Evolutionary conservation across 805 yeast species (phyloP).

Genomic region (Myxozyma mucilagina): DNA sequence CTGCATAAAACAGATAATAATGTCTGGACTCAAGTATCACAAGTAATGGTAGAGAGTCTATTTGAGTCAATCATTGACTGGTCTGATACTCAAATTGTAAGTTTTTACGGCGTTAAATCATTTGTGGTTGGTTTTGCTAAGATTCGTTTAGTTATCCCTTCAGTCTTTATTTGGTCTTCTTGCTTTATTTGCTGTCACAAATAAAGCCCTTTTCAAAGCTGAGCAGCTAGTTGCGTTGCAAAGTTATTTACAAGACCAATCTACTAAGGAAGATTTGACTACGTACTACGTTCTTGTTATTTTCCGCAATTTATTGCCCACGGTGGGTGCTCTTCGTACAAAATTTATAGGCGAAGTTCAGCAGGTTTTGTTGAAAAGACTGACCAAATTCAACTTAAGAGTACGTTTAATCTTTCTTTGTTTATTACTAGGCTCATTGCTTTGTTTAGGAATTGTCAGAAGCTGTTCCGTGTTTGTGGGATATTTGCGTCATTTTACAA

Average conservation of each 20-base stretch:
- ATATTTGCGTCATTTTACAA: slow-evolving; percentile 49
- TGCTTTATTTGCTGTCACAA: slow-evolving; percentile 57
- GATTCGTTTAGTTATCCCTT: slow-evolving; percentile 26
- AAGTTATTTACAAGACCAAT: slow-evolving; percentile 59
- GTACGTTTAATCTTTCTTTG: neutral
- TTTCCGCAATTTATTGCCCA: slow-evolving; percentile 52
- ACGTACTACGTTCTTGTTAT: slow-evolving; percentile 57
- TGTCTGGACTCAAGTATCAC: neutral
- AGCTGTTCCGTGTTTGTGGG: slow-evolving; percentile 72
- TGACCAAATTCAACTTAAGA: slow-evolving; percentile 59
- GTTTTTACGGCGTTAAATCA: neutral
- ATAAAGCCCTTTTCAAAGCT: slow-evolving; percentile 56
- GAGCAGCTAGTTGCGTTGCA: slow-evolving; percentile 67
- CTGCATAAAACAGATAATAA: neutral
- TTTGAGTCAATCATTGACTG: slow-evolving; percentile 46
- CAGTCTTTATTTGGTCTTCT: slow-evolving; percentile 51
- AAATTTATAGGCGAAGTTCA: slow-evolving; percentile 54
- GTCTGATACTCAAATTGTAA: slow-evolving; percentile 29
- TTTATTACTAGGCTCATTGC: neutral
- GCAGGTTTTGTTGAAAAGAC: slow-evolving; percentile 50
- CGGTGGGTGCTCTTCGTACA: slow-evolving; percentile 49
- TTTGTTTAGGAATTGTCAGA: slow-evolving; percentile 56
- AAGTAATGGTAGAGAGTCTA: slow-evolving; percentile 42
- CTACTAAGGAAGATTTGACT: slow-evolving; percentile 44
- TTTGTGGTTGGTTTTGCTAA: neutral